phyloP scores from a whole-genome alignment of 352 stramenopile genomes.

The Phytophthora fragariae region DNA sequence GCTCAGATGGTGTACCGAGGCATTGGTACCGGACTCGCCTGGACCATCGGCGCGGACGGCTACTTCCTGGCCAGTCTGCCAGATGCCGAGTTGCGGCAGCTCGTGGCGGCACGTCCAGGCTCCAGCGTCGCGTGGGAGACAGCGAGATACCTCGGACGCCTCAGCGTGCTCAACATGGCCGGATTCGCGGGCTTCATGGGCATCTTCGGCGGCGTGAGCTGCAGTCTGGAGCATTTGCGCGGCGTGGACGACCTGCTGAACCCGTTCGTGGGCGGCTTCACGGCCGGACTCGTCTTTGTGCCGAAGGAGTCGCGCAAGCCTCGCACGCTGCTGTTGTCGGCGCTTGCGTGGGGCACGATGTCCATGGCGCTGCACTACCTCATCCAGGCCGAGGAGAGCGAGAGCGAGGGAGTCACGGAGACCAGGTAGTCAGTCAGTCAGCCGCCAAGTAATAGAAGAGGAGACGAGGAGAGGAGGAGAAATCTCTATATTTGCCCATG shows the following conservation, averaged over 20 bases:
- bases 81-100: slow-evolving; percentile 48
- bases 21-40: slow-evolving; percentile 69
- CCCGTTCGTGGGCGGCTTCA: slow-evolving; percentile 73
- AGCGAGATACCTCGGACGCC: slow-evolving; percentile 32
- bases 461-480: neutral
- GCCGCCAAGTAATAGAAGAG: slow-evolving; percentile 24
- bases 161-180: slow-evolving; percentile 66
- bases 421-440: neutral
- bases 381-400: slow-evolving; percentile 46
- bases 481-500: slow-evolving; percentile 32
- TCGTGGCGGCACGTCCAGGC: slow-evolving; percentile 30
- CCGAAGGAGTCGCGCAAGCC: slow-evolving; percentile 56
- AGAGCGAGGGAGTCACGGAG: slow-evolving; percentile 5
- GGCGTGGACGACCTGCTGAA: slow-evolving; percentile 70
- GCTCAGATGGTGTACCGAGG: slow-evolving; percentile 69
- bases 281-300: slow-evolving; percentile 60
- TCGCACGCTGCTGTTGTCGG: slow-evolving; percentile 46
- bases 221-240: slow-evolving; percentile 67
- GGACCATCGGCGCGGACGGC: slow-evolving; percentile 78
- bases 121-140: slow-evolving; percentile 47
- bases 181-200: slow-evolving; percentile 79
- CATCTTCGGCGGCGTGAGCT: slow-evolving; percentile 78
- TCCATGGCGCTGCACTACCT: slow-evolving; percentile 74
- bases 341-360: slow-evolving; percentile 57
- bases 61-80: slow-evolving; percentile 60